Evolutionary conservation across 129 eudicot species (phyloP).

Genomic region (Arctium minus): DNA sequence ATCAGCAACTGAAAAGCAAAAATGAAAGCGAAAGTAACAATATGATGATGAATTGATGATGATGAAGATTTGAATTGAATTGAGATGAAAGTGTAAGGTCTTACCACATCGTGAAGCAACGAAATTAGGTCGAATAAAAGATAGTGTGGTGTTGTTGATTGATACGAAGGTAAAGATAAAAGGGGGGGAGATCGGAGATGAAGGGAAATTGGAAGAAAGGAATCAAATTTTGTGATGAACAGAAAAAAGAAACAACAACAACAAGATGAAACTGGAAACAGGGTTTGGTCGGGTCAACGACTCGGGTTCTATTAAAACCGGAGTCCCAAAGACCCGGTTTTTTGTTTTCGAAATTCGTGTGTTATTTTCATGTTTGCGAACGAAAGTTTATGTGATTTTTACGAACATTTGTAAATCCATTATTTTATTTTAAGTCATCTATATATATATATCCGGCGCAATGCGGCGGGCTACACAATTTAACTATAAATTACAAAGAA

Average conservation of each 20-base stretch:
- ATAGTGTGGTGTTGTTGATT: background rate
- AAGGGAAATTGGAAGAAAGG: slow-evolving; percentile 23
- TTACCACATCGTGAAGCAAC: slow-evolving; percentile 17
- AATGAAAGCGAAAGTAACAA: slow-evolving; percentile 13
- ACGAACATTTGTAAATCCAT: too few species aligned
- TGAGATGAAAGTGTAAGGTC: slow-evolving; percentile 13
- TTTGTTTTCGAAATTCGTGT: background rate
- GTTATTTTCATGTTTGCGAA: too few species aligned
- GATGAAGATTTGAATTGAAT: slow-evolving; percentile 6
- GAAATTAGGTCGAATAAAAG: slow-evolving; percentile 9
- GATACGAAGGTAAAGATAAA: background rate
- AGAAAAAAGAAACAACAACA: background rate
- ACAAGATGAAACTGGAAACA: background rate
- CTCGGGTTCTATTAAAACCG: background rate
- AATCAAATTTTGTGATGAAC: slow-evolving; percentile 22
- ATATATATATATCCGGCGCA: too few species aligned
- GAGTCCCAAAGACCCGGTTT: background rate
- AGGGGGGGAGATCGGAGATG: background rate
- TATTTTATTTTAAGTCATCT: too few species aligned
- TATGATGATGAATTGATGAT: slow-evolving; percentile 17
- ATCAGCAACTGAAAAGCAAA: background rate
- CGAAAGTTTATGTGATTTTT: too few species aligned
- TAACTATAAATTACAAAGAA: too few species aligned
- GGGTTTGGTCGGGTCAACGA: slow-evolving; percentile 24
- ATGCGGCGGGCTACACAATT: too few species aligned